These are phyloP conservation scores for Przewalskia tangutica DNA, from an alignment of 257 asterid species.

Conservation along the genomic window DNA sequence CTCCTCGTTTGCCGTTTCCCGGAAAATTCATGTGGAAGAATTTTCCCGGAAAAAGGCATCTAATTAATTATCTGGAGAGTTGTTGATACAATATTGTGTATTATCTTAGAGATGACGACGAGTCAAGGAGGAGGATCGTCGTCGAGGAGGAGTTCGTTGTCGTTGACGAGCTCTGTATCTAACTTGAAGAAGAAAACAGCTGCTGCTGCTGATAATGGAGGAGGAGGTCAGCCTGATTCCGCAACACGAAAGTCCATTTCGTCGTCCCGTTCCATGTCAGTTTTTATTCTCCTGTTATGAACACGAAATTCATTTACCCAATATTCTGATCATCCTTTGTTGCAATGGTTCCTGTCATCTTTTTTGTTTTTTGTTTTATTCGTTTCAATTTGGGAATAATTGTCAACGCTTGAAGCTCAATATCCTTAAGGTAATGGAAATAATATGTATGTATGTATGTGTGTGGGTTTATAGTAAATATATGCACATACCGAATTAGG, in stretches of 20 bases:
- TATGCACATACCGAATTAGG: too few relatives aligned
- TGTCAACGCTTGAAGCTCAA: not conserved
- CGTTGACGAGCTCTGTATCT: constrained; percentile 5
- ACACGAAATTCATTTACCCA: not conserved
- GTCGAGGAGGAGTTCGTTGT: constrained; percentile 15
- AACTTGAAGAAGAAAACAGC: constrained; percentile 2
- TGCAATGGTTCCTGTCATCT: too few relatives aligned
- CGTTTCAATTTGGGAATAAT: not conserved
- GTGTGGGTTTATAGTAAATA: too few relatives aligned
- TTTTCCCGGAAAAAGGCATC: constrained; percentile 4
- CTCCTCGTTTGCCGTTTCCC: constrained; percentile 3
- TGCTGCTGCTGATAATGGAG: not conserved
- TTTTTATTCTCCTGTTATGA: not conserved
- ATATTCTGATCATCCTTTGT: not conserved
- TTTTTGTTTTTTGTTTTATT: too few relatives aligned
- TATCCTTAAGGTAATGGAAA: not conserved
- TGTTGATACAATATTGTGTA: not conserved
- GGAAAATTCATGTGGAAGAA: not conserved
- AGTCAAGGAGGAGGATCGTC: constrained; percentile 16
- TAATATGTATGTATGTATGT: not conserved
- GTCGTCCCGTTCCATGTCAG: constrained; percentile 12
- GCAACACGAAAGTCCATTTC: constrained; percentile 2
- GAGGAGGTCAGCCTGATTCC: constrained; percentile 2
- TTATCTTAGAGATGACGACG: constrained; percentile 7
- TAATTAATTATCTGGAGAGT: not conserved